Evolutionary conservation across 1,284 basidiomycete species (phyloP), one percentile per base, ranked within the genome.

Genomic region (Ustilago trichophora): DNA sequence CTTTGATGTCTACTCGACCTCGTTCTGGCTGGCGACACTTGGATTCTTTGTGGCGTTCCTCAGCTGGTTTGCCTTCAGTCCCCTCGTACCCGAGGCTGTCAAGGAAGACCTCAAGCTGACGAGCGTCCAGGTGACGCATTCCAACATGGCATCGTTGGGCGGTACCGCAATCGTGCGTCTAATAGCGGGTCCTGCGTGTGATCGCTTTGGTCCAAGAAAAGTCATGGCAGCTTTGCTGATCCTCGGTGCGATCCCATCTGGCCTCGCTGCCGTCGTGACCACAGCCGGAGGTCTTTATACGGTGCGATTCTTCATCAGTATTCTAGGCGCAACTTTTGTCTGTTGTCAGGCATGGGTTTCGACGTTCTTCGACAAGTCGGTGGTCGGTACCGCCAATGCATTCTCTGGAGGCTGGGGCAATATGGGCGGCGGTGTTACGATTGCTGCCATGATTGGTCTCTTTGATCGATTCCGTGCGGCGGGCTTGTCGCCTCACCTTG

Each of bases 51-150:
- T 83, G 4, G 85, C 85, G 13, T 82, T 82, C 65, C 75, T 87
- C 18, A 85, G 87, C 12, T 89, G 88, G 88, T 89, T 89, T 60
- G 87, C 87, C 0, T 88, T 88, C 73, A 83, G 87, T 15, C 87
- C 87, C 0, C 83, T 89, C 10, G 84, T 88, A 37, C 85, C 87
- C 0, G 86, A 88, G 33, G 87, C 85, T 5, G 87, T 89, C 77
- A 86, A 85, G 58, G 68, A 73, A 6, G 88, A 89, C 73, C 83
- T 89, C 48, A 78, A 84, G 2, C 79, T 89, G 15, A 85, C 86
- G 3, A 59, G 82, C 13, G 80, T 77, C 3, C 82, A 87, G 76
- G 80, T 87, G 27, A 83, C 83, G 22, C 87, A 88, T 75, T 87
- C 86, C 3, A 88, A 88, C 71, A 85, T 89, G 49, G 77, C 87